phyloP scores from a whole-genome alignment of 805 yeast species.

The Kazachstania kunashirensis region DNA sequence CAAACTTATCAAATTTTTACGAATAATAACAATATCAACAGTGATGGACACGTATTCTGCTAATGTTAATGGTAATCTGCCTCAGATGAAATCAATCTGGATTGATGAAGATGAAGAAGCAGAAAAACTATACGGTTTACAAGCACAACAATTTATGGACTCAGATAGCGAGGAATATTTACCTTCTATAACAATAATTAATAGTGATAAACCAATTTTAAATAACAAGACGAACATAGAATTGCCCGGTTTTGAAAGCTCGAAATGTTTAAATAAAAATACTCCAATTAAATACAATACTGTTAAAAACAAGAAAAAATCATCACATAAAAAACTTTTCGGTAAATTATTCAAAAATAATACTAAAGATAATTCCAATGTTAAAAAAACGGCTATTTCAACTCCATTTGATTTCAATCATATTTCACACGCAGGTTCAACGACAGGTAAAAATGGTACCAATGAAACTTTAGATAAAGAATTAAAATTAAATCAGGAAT shows the following conservation, averaged over 20 bases:
- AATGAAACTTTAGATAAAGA: no score
- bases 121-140: constrained; percentile 28
- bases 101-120: constrained; percentile 33
- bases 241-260: constrained; percentile 28
- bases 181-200: constrained; percentile 27
- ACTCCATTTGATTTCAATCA: constrained; percentile 34
- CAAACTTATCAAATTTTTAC: background rate
- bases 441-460: constrained; percentile 9
- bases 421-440: constrained; percentile 34
- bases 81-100: constrained; percentile 36
- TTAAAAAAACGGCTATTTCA: constrained; percentile 18
- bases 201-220: constrained; percentile 29
- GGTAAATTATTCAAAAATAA: constrained; percentile 25
- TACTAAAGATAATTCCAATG: background rate
- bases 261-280: no score
- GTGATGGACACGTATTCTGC: no score
- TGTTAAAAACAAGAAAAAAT: background rate
- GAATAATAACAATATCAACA: no score
- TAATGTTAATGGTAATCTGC: constrained; percentile 12
- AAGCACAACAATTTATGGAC: constrained; percentile 23
- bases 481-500: background rate
- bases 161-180: constrained; percentile 21
- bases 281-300: background rate
- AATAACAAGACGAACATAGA: constrained; percentile 29
- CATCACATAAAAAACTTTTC: constrained; percentile 21